Evolutionary conservation across 169 alveolate species (phyloP), one percentile per base, ranked within the genome.

Genomic region (Plasmodium reichenowi): DNA sequence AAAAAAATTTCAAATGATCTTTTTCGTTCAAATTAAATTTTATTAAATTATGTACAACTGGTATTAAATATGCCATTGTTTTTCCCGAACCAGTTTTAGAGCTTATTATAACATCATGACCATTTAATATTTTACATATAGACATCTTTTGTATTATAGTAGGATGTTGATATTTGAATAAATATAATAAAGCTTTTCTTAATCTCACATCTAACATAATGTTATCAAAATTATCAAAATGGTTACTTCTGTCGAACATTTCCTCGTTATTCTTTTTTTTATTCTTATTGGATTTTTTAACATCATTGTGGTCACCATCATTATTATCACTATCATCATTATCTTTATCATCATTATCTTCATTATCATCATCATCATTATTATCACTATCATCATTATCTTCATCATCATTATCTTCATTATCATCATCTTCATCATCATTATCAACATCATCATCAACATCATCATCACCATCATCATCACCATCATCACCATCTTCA

Each of bases 81-180:
- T 93, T 93, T 32, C 96, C 96, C 17, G 96, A 93, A 20, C 96
- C 96, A 1, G 96, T 93, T 74, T 92, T 93, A 12, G 96, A 88
- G 45, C 83, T 91, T 68, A 93, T 26, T 26, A 93, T 86, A 6
- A 88, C 93, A 73, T 93, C 96, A 83, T 60, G 71, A n/a, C 96
- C 96, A n/a, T 90, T 54, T 20, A 93, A 85, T 20, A 92, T 72
- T 38, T 72, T 43, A 32, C 95, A 95, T 17, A 93, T 88, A 9
- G 95, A 91, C 74, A 22, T 12, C 24, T 72, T 85, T 32, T 85
- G 88, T 17, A 88, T 74, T 88, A 63, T 74, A 17, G 87, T 74
- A 43, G 89, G 74, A 59, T 73, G 58, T n/a, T 52, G 15, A 15
- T 26, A 74, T 22, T 66, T 74, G 52, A 74, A 73, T 43, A 88